Percentiles rank a stretch among this genome's conserved stretches.
Conservation (phyloP, 345 rosid genomes). For the Euphorbia peplus region DNA sequence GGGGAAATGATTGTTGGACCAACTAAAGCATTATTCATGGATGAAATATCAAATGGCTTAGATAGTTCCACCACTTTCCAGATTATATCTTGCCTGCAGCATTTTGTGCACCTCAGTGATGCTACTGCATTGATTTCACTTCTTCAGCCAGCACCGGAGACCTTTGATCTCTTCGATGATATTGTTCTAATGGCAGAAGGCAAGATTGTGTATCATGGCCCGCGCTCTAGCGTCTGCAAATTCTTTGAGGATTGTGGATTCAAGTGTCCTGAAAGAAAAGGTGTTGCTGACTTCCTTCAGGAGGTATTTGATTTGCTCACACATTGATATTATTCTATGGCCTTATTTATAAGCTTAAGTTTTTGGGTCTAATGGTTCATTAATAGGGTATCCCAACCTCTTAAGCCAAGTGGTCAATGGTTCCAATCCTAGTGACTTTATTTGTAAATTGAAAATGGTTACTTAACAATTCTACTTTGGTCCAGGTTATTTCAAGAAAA, state of each 20-base stretch:
- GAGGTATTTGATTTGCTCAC: conserved; percentile 33
- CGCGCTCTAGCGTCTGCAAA: conserved; percentile 27
- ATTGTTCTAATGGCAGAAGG: conserved; percentile 61
- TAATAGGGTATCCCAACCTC: no score
- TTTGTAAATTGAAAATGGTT: neutral
- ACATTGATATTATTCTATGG: no score
- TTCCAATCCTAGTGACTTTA: no score
- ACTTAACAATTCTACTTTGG: conserved; percentile 2
- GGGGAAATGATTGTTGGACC: conserved; percentile 78
- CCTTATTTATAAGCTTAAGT: no score
- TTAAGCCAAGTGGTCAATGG: no score
- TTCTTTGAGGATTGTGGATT: conserved; percentile 68
- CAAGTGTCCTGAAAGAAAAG: conserved; percentile 59
- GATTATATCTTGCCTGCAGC: conserved; percentile 54
- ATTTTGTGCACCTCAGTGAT: conserved; percentile 50
- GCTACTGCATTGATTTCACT: conserved; percentile 56
- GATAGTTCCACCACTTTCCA: conserved; percentile 70
- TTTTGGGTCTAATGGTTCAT: no score
- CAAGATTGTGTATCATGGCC: conserved; percentile 56
- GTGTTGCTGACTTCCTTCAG: conserved; percentile 59
- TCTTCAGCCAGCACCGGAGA: conserved; percentile 71
- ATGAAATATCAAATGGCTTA: conserved; percentile 62
- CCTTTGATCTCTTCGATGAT: conserved; percentile 61
- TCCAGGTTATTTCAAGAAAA: conserved; percentile 58
- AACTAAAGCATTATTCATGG: conserved; percentile 61